Evolutionary conservation across 208 protist species (phyloP).

Genomic region (Acanthamoeba healyi): DNA sequence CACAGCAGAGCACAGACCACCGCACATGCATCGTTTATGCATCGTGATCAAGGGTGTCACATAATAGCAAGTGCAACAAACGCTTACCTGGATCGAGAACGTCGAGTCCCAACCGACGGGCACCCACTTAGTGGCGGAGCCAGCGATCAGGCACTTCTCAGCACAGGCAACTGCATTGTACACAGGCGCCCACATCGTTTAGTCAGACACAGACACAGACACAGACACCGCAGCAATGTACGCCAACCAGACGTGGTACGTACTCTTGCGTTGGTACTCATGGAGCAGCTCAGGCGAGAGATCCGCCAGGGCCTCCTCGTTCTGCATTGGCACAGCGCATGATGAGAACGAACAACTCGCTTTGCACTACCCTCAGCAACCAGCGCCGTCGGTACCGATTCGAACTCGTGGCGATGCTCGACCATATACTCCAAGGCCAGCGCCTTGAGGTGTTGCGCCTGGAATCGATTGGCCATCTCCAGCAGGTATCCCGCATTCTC

Average conservation of each 20-base stretch:
- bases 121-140: not conserved
- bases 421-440: slow-evolving; percentile 1
- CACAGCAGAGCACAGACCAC: no score
- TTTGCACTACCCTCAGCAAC: no score
- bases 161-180: not conserved
- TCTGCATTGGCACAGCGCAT: no score
- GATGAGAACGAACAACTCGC: no score
- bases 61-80: not conserved
- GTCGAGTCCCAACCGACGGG: not conserved
- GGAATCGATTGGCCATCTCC: not conserved
- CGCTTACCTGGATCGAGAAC: not conserved
- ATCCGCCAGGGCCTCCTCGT: not conserved
- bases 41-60: not conserved
- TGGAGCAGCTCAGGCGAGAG: not conserved
- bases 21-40: no score
- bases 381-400: no score
- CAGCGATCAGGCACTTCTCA: not conserved
- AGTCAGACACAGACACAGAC: not conserved
- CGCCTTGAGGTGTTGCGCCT: not conserved
- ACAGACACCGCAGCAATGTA: not conserved
- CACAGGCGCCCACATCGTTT: no score
- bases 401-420: not conserved
- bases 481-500: not conserved
- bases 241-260: no score
- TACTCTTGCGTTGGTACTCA: not conserved